Evolutionary conservation across 352 stramenopile species (phyloP).

Genomic region (Pythium oligandrum): DNA sequence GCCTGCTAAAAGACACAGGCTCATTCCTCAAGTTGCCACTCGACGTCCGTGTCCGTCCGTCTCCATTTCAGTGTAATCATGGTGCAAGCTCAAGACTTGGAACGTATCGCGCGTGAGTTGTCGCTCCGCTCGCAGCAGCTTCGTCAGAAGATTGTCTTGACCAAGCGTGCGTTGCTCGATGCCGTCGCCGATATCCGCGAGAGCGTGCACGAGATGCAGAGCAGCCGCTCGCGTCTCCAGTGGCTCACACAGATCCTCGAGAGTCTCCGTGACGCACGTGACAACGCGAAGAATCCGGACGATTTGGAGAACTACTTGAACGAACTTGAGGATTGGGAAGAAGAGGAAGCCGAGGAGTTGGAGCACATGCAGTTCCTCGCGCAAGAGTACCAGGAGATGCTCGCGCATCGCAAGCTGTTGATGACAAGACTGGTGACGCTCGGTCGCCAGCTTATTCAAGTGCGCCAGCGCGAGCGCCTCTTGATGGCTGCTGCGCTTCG

Average conservation of each 20-base stretch:
- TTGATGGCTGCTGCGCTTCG: conserved; percentile 11
- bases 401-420: conserved; percentile 16
- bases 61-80: background rate
- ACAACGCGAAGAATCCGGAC: conserved; percentile 8
- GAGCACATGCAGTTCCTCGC: conserved; percentile 17
- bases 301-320: conserved; percentile 14
- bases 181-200: conserved; percentile 14
- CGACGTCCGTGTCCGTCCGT: no score
- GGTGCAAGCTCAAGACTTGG: conserved; percentile 12
- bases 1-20: no score
- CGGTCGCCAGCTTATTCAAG: conserved; percentile 16
- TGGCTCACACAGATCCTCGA: conserved; percentile 14
- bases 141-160: conserved; percentile 15
- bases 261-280: conserved; percentile 12
- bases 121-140: conserved; percentile 13
- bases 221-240: conserved; percentile 11
- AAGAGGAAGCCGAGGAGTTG: conserved; percentile 15
- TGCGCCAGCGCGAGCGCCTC: conserved; percentile 19
- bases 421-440: conserved; percentile 12
- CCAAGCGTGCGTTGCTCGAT: conserved; percentile 16
- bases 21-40: no score
- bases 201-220: conserved; percentile 14
- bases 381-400: conserved; percentile 13
- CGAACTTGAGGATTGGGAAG: conserved; percentile 15
- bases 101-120: conserved; percentile 17